A percentile compares a stretch with the other conserved stretches of the same genome.
Conservation (phyloP, 2,329 filamentous ascomycete genomes). For the Pseudogymnoascus sp. region DNA sequence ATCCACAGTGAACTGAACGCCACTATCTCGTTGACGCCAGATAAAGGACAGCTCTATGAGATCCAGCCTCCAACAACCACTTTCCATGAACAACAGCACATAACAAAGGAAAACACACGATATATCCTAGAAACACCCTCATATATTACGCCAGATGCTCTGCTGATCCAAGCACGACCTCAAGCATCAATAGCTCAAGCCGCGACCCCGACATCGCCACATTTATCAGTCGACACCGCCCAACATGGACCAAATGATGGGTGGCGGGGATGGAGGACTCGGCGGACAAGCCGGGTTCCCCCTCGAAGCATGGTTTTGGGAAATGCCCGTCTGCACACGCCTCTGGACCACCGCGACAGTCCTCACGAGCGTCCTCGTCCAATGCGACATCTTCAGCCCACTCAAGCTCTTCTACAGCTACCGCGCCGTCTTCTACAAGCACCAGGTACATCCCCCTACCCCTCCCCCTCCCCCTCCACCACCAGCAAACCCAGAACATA, state of each 20-base stretch:
- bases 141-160: neutral
- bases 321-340: slow-evolving; percentile 92
- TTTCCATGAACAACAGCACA: neutral
- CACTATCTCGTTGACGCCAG: slow-evolving; percentile 1
- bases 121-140: neutral
- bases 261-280: slow-evolving; percentile 26
- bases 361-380: slow-evolving; percentile 77
- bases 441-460: slow-evolving; percentile 56
- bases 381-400: slow-evolving; percentile 85
- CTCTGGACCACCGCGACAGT: slow-evolving; percentile 96
- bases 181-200: neutral
- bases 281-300: slow-evolving; percentile 59
- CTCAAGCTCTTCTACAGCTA: slow-evolving; percentile 98
- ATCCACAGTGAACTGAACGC: neutral
- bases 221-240: neutral
- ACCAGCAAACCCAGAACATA: neutral
- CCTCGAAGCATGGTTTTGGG: slow-evolving; percentile 96
- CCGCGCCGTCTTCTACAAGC: slow-evolving; percentile 80
- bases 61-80: neutral
- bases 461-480: too few species aligned
- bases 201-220: neutral
- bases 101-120: neutral
- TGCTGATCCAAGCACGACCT: neutral
- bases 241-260: slow-evolving; percentile 31
- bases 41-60: slow-evolving; percentile 2